These are phyloP conservation scores for Lagenaria siceraria DNA, from an alignment of 306 rosid genomes.

Conservation along the genomic window DNA sequence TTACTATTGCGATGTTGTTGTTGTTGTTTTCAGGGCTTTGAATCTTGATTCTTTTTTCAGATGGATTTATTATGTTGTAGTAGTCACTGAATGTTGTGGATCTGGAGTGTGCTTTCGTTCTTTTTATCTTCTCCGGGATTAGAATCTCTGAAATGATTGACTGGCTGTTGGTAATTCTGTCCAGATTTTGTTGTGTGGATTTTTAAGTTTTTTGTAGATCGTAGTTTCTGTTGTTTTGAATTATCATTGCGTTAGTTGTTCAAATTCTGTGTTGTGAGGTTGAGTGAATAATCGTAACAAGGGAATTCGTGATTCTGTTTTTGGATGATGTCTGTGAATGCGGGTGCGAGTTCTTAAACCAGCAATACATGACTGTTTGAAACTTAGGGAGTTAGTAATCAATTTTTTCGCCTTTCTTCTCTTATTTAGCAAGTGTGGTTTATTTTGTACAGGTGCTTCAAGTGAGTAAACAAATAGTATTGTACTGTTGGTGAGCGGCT, in stretches of 20 bases:
- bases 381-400: not conserved
- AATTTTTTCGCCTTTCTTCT: not conserved
- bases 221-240: not conserved
- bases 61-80: not conserved
- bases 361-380: not conserved
- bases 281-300: not conserved
- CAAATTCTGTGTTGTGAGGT: not conserved
- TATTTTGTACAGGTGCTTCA: constrained; percentile 8
- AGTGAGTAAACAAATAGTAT: not conserved
- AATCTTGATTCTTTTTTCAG: not conserved
- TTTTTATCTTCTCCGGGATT: not conserved
- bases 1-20: not conserved
- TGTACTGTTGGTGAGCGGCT: not conserved
- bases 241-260: not conserved
- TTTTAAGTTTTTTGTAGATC: not conserved
- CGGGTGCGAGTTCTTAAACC: not conserved
- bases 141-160: not conserved
- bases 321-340: not conserved
- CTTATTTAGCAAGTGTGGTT: not conserved
- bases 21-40: not conserved
- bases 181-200: not conserved
- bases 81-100: not conserved
- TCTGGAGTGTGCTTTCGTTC: not conserved
- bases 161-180: not conserved
- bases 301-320: not conserved